phyloP scores from a whole-genome alignment of 2,329 filamentous ascomycete species.

The Endoconidiophora polonica region DNA sequence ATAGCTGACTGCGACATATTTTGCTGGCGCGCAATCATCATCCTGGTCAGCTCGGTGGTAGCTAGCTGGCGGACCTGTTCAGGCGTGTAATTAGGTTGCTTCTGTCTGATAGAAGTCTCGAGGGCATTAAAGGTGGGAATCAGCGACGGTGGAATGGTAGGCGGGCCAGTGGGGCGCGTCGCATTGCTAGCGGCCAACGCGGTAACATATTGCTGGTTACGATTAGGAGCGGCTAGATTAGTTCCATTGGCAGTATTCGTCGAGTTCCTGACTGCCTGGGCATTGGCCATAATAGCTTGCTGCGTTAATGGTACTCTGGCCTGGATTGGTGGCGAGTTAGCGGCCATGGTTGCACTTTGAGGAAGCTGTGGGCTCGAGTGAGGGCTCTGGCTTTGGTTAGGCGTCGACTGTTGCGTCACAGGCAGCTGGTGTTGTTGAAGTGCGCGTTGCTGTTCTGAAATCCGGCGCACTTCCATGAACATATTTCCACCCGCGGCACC shows the following conservation, averaged over 20 bases:
- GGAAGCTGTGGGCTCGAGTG: constrained; percentile 25
- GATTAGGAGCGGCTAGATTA: constrained; percentile 10
- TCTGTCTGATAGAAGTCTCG: constrained; percentile 33
- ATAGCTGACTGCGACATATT: constrained; percentile 32
- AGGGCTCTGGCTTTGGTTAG: constrained; percentile 19
- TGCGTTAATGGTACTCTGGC: constrained; percentile 6
- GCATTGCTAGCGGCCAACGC: constrained; percentile 1
- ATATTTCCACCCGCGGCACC: constrained; percentile 21
- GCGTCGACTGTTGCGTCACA: constrained; percentile 16
- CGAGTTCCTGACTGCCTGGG: constrained; percentile 6
- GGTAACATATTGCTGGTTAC: constrained; percentile 2
- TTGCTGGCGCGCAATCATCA: constrained; percentile 30
- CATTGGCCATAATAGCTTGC: constrained; percentile 8
- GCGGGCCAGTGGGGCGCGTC: constrained; percentile 15
- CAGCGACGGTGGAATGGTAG: constrained; percentile 8
- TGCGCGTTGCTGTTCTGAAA: constrained; percentile 47
- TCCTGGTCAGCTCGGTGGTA: constrained; percentile 30
- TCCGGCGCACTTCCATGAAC: constrained; percentile 47
- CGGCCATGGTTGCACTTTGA: constrained; percentile 25
- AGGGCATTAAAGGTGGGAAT: constrained; percentile 25
- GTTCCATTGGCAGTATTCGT: constrained; percentile 10
- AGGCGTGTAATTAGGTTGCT: constrained; percentile 33
- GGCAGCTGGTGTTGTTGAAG: constrained; percentile 31
- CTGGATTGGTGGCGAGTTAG: constrained; percentile 17
- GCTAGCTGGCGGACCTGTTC: constrained; percentile 35